A percentile compares a stretch with the other conserved stretches of the same genome.
Evolutionary conservation across 306 rosid genomes (phyloP).

Genomic region (Quercus ilex): DNA sequence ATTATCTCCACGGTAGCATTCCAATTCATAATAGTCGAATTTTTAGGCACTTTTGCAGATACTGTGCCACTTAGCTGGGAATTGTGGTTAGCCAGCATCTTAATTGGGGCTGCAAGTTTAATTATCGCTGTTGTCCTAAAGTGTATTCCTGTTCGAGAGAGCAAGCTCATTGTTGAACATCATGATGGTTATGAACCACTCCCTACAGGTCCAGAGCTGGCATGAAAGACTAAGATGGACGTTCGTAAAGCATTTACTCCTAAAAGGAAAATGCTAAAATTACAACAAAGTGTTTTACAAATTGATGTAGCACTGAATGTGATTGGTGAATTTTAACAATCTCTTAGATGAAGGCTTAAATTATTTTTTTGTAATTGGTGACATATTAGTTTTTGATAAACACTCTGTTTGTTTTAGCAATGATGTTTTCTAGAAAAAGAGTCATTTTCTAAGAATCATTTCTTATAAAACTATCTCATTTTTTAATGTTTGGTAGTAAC

Average conservation of each 20-base stretch:
- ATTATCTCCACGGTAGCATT: conserved; percentile 45
- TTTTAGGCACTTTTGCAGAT: conserved; percentile 67
- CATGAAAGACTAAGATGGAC: conserved; percentile 18
- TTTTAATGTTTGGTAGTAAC: too few species aligned
- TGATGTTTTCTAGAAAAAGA: too few species aligned
- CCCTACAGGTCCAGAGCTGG: conserved; percentile 71
- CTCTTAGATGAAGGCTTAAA: too few species aligned
- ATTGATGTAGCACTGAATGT: too few species aligned
- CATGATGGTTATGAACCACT: conserved; percentile 66
- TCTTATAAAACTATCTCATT: too few species aligned
- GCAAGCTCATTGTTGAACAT: not conserved
- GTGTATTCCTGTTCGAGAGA: conserved; percentile 55
- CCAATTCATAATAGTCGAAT: conserved; percentile 66
- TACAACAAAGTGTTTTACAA: too few species aligned
- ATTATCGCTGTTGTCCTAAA: conserved; percentile 50
- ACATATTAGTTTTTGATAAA: too few species aligned
- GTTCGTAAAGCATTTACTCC: not conserved
- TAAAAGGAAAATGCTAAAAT: not conserved
- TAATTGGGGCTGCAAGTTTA: conserved; percentile 68
- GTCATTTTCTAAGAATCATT: too few species aligned
- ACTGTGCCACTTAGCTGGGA: conserved; percentile 55
- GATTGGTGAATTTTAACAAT: too few species aligned
- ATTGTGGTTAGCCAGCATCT: conserved; percentile 53
- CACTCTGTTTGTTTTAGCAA: too few species aligned
- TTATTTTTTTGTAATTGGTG: too few species aligned